phyloP scores from a whole-genome alignment of 2,329 filamentous ascomycete genomes.

The Penicillium brasilianum region DNA sequence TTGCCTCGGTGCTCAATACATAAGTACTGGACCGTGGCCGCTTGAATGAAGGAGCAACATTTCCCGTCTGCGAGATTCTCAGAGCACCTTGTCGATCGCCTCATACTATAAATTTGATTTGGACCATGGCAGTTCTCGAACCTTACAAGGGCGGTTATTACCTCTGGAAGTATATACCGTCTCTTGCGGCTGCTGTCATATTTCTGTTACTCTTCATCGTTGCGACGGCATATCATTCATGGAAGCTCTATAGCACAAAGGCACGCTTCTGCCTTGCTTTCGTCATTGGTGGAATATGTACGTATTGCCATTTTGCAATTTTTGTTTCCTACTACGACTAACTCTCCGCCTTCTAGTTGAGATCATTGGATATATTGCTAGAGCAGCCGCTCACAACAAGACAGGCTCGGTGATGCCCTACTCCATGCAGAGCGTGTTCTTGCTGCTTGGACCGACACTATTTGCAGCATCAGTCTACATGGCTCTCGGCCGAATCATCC shows the following conservation, averaged over 20 bases:
- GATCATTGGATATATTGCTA: constrained; percentile 26
- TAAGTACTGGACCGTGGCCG: background rate
- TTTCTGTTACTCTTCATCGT: background rate
- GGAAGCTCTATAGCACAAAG: constrained; percentile 3
- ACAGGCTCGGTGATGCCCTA: constrained; percentile 25
- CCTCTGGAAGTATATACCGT: constrained; percentile 10
- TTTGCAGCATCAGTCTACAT: constrained; percentile 23
- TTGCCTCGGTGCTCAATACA: background rate
- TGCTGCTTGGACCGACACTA: constrained; percentile 39
- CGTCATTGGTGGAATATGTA: constrained; percentile 2
- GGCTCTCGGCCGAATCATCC: constrained; percentile 16
- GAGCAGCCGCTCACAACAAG: constrained; percentile 21
- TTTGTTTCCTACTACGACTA: background rate
- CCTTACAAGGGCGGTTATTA: constrained; percentile 10
- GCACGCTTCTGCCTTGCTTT: constrained; percentile 4
- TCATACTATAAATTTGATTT: too few species aligned
- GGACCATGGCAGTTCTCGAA: constrained; percentile 9
- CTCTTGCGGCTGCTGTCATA: background rate
- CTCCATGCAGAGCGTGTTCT: constrained; percentile 37
- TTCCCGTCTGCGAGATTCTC: background rate
- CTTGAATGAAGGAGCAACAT: background rate
- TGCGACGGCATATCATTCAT: background rate
- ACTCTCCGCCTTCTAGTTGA: constrained; percentile 8
- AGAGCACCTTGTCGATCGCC: background rate
- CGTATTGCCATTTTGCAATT: background rate